Percentiles rank a stretch among this genome's conserved stretches.
These are phyloP conservation scores for Falciphora oryzae DNA, from an alignment of 2,329 filamentous ascomycete genomes.

Conservation along the genomic window DNA sequence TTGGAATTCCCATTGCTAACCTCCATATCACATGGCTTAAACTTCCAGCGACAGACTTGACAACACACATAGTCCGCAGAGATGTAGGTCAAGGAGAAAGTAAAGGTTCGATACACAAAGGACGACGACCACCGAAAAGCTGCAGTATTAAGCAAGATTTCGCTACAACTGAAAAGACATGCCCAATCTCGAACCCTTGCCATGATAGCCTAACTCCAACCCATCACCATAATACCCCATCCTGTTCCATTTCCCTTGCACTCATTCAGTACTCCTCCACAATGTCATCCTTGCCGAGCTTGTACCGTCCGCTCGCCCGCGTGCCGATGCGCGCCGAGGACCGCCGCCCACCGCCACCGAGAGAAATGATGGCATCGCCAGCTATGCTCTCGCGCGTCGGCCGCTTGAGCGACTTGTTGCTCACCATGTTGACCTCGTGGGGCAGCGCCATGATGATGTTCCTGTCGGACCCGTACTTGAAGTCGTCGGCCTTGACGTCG, in stretches of 20 bases:
- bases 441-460: conserved; percentile 96
- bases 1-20: too few relatives aligned
- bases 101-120: not conserved
- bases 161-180: not conserved
- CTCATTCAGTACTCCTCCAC: conserved; percentile 59
- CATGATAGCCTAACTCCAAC: not conserved
- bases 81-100: too few relatives aligned
- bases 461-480: conserved; percentile 95
- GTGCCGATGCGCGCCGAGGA: conserved; percentile 47
- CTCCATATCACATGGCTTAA: too few relatives aligned
- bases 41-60: too few relatives aligned
- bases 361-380: conserved; percentile 39
- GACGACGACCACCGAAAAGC: not conserved
- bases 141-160: not conserved
- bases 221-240: not conserved
- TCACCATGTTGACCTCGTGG: conserved; percentile 98
- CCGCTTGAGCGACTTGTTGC: conserved; percentile 74
- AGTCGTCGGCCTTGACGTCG: conserved; percentile 96
- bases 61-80: too few relatives aligned
- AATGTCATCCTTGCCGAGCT: conserved; percentile 74
- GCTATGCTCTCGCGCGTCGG: conserved; percentile 93
- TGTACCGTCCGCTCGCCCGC: conserved; percentile 56
- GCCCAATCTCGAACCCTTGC: not conserved
- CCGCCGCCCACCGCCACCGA: conserved; percentile 34
- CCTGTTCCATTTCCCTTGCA: not conserved